These are phyloP conservation scores for Sistotremastrum suecicum DNA, from an alignment of 768 basidiomycete species.

Conservation along the genomic window DNA sequence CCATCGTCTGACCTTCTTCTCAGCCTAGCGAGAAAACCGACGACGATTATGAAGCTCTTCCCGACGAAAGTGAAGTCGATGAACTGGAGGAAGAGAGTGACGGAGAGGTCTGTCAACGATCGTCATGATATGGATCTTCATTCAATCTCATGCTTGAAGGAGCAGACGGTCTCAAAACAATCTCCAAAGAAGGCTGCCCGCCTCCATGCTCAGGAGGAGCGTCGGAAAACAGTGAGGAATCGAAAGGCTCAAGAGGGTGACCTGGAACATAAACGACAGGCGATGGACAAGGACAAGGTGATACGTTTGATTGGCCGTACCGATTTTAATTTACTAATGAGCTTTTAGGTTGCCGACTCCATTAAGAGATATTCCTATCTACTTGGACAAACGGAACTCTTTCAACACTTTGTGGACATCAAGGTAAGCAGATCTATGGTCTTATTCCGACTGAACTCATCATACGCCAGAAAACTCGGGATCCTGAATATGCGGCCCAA, in stretches of 20 bases:
- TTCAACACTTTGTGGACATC: conserved; percentile 96
- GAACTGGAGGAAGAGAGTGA: conserved; percentile 47
- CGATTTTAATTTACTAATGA: conserved; percentile 7
- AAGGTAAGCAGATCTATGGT: conserved; percentile 40
- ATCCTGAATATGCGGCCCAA: conserved; percentile 85
- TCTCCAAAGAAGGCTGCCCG: conserved; percentile 17
- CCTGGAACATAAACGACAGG: conserved; percentile 55
- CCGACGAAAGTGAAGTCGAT: conserved; percentile 35
- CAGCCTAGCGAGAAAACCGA: conserved; percentile 57
- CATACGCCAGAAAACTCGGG: conserved; percentile 54
- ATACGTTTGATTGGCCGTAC: conserved; percentile 2
- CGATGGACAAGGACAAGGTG: conserved; percentile 84
- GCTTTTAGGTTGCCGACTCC: conserved; percentile 65
- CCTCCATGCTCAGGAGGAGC: conserved; percentile 23
- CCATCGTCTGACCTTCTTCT: conserved; percentile 16
- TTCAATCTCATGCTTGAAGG: conserved; percentile 18
- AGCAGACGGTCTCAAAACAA: conserved; percentile 23
- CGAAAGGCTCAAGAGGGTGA: conserved; percentile 60
- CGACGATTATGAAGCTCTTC: conserved; percentile 60
- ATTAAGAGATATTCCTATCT: conserved; percentile 96
- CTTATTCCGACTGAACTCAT: neutral
- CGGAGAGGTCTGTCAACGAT: conserved; percentile 19
- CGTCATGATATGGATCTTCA: conserved; percentile 12
- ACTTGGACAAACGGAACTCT: conserved; percentile 95
- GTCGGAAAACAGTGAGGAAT: conserved; percentile 32